Evolutionary conservation across 129 eudicot species (phyloP).

Genomic region (Apium graveolens): DNA sequence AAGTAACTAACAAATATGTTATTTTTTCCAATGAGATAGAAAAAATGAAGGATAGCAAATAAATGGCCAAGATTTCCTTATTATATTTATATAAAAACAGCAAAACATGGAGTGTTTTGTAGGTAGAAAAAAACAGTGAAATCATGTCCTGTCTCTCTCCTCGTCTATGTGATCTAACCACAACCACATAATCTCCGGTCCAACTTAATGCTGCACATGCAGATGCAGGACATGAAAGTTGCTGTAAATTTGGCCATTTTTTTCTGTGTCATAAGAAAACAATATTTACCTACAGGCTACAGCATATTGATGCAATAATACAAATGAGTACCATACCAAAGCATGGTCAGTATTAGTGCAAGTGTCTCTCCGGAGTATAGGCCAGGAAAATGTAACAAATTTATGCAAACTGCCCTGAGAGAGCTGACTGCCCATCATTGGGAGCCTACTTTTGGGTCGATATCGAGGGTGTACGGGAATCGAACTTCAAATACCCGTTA

Average conservation of each 20-base stretch:
- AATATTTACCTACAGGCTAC: background rate
- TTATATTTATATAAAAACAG: background rate
- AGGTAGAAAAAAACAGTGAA: background rate
- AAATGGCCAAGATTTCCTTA: background rate
- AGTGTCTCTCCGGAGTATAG: background rate
- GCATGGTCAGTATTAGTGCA: too few relatives aligned
- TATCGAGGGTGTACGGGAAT: too few relatives aligned
- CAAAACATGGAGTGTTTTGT: background rate
- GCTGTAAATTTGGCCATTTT: background rate
- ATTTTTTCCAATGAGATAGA: background rate
- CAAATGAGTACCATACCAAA: background rate
- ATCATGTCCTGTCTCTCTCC: background rate
- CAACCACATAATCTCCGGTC: background rate
- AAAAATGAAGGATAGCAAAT: background rate
- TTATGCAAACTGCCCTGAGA: background rate
- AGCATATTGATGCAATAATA: background rate
- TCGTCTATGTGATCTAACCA: background rate
- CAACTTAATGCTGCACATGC: constrained; percentile 4
- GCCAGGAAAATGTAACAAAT: background rate
- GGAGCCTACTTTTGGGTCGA: too few relatives aligned
- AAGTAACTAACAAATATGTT: background rate
- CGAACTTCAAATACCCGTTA: too few relatives aligned
- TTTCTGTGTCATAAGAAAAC: background rate
- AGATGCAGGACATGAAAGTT: background rate
- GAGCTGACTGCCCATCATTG: background rate